Evolutionary conservation across 225 moss, liverwort and hornwort species (phyloP), one percentile per base, ranked within the genome.

Genomic region (Takakia lepidozioides): DNA sequence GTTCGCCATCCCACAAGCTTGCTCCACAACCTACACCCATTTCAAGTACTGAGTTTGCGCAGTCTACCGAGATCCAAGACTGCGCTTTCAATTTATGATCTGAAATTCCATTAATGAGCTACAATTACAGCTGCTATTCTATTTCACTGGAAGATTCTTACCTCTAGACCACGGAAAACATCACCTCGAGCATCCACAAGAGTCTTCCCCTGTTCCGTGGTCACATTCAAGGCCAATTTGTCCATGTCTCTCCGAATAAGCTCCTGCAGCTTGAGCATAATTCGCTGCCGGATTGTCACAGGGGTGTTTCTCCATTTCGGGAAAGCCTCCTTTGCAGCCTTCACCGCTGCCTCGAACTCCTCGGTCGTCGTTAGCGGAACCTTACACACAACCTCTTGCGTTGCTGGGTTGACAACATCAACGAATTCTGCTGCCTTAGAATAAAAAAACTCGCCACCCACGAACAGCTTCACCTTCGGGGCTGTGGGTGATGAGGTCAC

Each of bases 231-330:
- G 43, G 84, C 93, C 72, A 93, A 55, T 57, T 82, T 86, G 36
- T 93, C 93, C 93, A 84, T 89, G 58, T 89, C 93, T 34, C 93
- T 71, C 3, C 93, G 86, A 53, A 93, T 93, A 37, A 93, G 79
- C 72, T 77, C 89, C 72, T 93, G 93, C 61, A 93, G 54, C 80
- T 93, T 93, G 43, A 93, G 74, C 93, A 93, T 93, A 25, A 89
- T 64, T 15, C 93, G 71, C 64, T 93, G 93, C 45, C 93, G 60
- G 44, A 76, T 66, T 1, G 93, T 89, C 66, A 93, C 65, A 38
- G 93, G 93, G 8, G 77, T 84, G 10, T 62, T 68, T 52, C 72
- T 86, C 93, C 93, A 93, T 26, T 71, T 76, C 14, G 75, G 57
- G 64, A 52, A 93, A 0, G 93, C 89, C 43, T 79, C 70, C 50